These are phyloP conservation scores for Garcia nutans DNA, from an alignment of 345 rosid species.

Conservation along the genomic window DNA sequence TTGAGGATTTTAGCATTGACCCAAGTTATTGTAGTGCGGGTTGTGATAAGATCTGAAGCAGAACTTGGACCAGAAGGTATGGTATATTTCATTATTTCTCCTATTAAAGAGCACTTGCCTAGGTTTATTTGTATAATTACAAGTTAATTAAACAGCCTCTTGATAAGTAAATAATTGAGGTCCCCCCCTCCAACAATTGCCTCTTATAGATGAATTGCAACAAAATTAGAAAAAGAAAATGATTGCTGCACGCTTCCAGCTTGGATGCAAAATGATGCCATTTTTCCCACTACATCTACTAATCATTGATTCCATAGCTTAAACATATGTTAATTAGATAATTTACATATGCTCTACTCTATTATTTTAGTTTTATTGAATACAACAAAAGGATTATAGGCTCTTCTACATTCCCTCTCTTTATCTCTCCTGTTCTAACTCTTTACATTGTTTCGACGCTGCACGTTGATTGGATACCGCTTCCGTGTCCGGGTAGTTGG, in stretches of 20 bases:
- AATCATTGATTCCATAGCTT: background rate
- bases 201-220: background rate
- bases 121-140: too few species aligned
- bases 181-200: background rate
- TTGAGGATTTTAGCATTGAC: background rate
- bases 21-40: background rate
- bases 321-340: background rate
- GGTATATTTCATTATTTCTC: background rate
- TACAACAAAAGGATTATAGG: background rate
- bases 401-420: background rate
- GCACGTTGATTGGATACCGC: conserved; percentile 74
- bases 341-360: conserved; percentile 6
- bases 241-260: conserved; percentile 1
- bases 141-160: too few species aligned
- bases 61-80: background rate
- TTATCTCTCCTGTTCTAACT: background rate
- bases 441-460: conserved; percentile 34
- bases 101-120: background rate
- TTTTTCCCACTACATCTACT: background rate
- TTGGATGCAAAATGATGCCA: background rate
- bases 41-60: too few species aligned
- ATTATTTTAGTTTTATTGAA: conserved; percentile 6
- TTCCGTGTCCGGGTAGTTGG: conserved; percentile 92
- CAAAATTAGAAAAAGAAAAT: background rate
- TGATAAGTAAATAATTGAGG: background rate